phyloP scores from a whole-genome alignment of 2,329 filamentous ascomycete genomes.

The Blastomyces silverae region DNA sequence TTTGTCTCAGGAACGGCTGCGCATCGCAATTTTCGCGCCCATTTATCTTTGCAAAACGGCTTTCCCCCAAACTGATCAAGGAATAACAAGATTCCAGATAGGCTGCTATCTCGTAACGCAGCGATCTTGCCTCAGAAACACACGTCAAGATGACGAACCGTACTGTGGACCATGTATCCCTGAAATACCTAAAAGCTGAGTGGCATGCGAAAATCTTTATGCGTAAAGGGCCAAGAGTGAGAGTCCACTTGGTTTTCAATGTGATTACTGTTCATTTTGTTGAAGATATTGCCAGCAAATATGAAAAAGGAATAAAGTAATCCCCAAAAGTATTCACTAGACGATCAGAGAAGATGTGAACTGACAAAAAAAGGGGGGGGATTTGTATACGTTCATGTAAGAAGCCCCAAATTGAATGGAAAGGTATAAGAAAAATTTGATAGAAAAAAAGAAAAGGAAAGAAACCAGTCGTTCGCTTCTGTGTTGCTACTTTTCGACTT shows the following conservation, averaged over 20 bases:
- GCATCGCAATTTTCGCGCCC: background rate
- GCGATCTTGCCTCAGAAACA: background rate
- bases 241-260: background rate
- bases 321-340: background rate
- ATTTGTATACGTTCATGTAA: background rate
- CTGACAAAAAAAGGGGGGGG: background rate
- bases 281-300: background rate
- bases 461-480: background rate
- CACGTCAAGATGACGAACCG: too few species aligned
- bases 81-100: background rate
- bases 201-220: background rate
- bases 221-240: background rate
- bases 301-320: background rate
- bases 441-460: background rate
- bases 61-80: background rate
- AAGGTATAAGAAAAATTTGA: background rate
- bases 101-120: background rate
- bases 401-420: background rate
- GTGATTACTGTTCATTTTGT: too few species aligned
- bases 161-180: background rate
- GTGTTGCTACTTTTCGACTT: background rate
- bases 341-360: background rate
- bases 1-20: background rate
- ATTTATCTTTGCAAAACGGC: background rate
- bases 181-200: background rate